These are phyloP conservation scores for Calvatia gigantea DNA, from an alignment of 768 basidiomycete species.

Conservation along the genomic window DNA sequence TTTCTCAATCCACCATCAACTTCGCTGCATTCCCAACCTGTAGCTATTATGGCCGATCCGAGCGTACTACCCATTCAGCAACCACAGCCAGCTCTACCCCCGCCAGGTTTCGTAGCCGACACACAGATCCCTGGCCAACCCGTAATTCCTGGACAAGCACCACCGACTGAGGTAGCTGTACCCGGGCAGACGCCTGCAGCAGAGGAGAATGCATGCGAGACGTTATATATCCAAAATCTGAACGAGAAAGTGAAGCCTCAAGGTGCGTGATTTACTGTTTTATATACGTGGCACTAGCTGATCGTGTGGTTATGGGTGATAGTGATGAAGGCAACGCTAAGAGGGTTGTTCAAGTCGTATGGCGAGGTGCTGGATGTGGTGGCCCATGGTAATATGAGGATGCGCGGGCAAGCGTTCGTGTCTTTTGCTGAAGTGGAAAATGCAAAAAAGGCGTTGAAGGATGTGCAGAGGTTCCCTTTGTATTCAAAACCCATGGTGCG, in stretches of 20 bases:
- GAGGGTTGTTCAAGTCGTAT: slow-evolving; percentile 89
- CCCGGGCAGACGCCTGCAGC: slow-evolving; percentile 1
- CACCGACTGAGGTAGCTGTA: neutral
- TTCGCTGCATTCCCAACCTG: neutral
- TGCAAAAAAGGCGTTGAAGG: slow-evolving; percentile 79
- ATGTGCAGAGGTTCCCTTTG: slow-evolving; percentile 90
- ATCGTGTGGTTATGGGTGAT: slow-evolving; percentile 4
- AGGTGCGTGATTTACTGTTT: slow-evolving; percentile 34
- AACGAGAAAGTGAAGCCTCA: slow-evolving; percentile 91
- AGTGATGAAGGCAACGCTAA: slow-evolving; percentile 89
- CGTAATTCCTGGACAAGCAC: slow-evolving; percentile 3
- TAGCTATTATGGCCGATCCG: slow-evolving; percentile 1
- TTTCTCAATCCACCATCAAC: slow-evolving; percentile 11
- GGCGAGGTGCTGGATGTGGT: slow-evolving; percentile 94
- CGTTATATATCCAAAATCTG: slow-evolving; percentile 93
- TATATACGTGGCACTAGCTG: neutral
- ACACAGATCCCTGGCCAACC: neutral
- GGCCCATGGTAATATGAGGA: slow-evolving; percentile 90
- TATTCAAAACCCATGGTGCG: slow-evolving; percentile 96
- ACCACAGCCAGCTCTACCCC: slow-evolving; percentile 4
- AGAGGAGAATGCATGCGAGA: slow-evolving; percentile 67
- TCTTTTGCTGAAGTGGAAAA: slow-evolving; percentile 81
- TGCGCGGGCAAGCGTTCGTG: slow-evolving; percentile 98
- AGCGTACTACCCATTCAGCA: slow-evolving; percentile 6
- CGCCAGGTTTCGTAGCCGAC: neutral